A percentile compares a stretch with the other conserved stretches of the same genome.
Evolutionary conservation across 148 eudicot species (phyloP).

Genomic region (Beta vulgaris): DNA sequence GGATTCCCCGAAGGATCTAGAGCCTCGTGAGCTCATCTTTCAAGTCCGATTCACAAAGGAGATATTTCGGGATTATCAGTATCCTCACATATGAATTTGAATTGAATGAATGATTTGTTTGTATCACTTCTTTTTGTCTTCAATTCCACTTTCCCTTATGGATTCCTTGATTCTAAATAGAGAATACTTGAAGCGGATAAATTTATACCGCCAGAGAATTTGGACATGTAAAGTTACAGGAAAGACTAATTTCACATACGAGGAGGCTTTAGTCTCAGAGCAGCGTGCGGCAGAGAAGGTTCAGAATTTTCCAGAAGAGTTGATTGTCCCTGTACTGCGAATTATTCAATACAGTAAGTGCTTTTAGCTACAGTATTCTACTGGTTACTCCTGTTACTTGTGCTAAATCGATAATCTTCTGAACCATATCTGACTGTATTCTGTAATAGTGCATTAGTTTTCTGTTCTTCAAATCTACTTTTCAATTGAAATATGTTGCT

Average conservation of each 20-base stretch:
- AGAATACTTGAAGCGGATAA: constrained; percentile 79
- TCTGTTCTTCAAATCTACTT: background rate
- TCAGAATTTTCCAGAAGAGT: constrained; percentile 74
- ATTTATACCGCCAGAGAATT: constrained; percentile 72
- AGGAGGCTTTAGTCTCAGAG: constrained; percentile 90
- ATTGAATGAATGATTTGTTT: constrained; percentile 11
- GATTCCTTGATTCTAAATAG: constrained; percentile 41
- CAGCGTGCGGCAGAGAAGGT: constrained; percentile 67
- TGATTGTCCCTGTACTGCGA: constrained; percentile 60
- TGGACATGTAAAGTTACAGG: constrained; percentile 94
- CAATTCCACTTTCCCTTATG: constrained; percentile 3
- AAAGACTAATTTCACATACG: constrained; percentile 79
- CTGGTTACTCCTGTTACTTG: background rate
- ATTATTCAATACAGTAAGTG: constrained; percentile 85
- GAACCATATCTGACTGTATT: background rate
- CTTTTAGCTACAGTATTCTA: background rate
- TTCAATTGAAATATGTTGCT: background rate
- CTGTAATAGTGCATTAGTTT: background rate
- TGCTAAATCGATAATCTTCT: background rate
- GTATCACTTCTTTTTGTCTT: constrained; percentile 6
- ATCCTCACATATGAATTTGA: constrained; percentile 31
- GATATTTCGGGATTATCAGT: constrained; percentile 83
- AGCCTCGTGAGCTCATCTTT: constrained; percentile 66
- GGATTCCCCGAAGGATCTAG: constrained; percentile 66
- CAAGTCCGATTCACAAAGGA: constrained; percentile 86